phyloP scores from a whole-genome alignment of 257 asterid genomes.

The Hygrophila difformis region DNA sequence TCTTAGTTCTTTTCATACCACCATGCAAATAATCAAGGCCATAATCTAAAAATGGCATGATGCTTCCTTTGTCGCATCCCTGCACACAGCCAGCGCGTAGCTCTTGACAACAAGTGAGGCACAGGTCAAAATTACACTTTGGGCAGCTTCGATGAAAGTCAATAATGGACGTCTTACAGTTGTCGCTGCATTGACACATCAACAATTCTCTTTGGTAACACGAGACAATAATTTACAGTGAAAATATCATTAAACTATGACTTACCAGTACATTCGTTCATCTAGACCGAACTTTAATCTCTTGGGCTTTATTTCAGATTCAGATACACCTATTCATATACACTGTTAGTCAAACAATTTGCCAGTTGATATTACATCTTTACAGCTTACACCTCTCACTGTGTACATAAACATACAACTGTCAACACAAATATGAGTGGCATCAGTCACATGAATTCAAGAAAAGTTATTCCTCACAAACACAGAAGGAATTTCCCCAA shows the following conservation, averaged over 20 bases:
- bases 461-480: no score
- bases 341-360: no score
- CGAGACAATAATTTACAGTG: no score
- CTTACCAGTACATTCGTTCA: constrained; percentile 71
- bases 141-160: constrained; percentile 76
- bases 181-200: constrained; percentile 46
- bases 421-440: no score
- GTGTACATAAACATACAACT: no score
- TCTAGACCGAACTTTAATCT: constrained; percentile 16
- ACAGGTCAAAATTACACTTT: constrained; percentile 62
- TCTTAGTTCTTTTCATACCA: background rate
- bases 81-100: constrained; percentile 46
- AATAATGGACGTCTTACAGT: constrained; percentile 61
- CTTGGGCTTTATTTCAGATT: constrained; percentile 37
- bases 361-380: no score
- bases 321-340: constrained; percentile 39
- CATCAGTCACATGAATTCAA: no score
- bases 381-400: no score
- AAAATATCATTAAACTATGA: no score
- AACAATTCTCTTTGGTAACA: no score
- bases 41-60: constrained; percentile 17
- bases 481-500: no score
- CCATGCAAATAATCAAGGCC: no score
- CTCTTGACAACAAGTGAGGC: constrained; percentile 77
- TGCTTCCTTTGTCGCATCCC: constrained; percentile 33